Evolutionary conservation across 2,329 filamentous ascomycete genomes (phyloP), one percentile per base, ranked within the genome.

Genomic region (Helminthosporium solani): DNA sequence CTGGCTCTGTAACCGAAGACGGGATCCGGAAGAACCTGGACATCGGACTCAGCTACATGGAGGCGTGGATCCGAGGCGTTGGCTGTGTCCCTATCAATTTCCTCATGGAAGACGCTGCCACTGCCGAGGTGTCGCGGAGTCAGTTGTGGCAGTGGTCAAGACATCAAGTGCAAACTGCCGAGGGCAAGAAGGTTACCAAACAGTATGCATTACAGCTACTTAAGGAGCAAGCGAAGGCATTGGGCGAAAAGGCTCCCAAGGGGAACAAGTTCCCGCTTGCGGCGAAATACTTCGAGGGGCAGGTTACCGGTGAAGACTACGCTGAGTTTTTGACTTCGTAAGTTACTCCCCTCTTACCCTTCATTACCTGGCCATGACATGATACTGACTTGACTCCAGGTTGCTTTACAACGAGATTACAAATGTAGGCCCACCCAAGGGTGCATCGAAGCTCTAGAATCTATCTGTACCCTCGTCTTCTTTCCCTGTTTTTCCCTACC

Each of bases 31-130:
- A 96, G 85, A 99, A 97, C 78, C 79, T 99, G 56, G 92, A 90
- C 75, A 97, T 99, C 57, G 94, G 92, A 31, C 83, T 99, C 5
- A 87, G 88, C 41, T 99, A 99, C 76, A 99, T 97, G 92, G 94
- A 99, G 75, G 94, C 90, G 52, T 99, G 94, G 94, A 79, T 97
- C 50, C 87, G 91, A 52, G 94, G 92, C 27, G 82, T 97, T 18
- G 94, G 94, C 47, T 99, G 94, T 64, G 91, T 97, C 42, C 94
- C 94, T 39, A 96, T 97, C 75, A 96, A 97, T 79, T 95, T 87
- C 71, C 80, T 97, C 45, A 97, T 97, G 92, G 94, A 99, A 77
- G 94, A 97, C 61, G 94, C 94, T 15, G 94, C 94, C 19, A 99
- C 94, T 1, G 94, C 94, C 40, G 94, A 99, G 73, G 94, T 99